A percentile compares a stretch with the other conserved stretches of the same genome.
Evolutionary conservation across 192 early-diverging fungal species (phyloP).

Genomic region (Diversispora epigaea): DNA sequence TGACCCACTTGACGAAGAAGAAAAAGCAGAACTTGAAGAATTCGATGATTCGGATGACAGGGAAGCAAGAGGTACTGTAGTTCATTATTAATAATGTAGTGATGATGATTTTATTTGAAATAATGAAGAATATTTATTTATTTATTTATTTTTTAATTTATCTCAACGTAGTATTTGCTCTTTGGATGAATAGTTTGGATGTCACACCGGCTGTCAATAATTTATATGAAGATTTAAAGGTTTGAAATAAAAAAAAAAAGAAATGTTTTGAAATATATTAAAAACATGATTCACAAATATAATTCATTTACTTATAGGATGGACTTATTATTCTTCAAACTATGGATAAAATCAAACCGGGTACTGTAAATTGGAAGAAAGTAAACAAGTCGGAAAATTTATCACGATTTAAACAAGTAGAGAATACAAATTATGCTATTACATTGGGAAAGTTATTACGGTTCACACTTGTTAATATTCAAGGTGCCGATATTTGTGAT

Average conservation of each 20-base stretch:
- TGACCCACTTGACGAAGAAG: conserved; percentile 85
- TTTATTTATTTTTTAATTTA: not conserved
- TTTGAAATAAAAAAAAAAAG: not conserved
- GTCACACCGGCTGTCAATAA: conserved; percentile 98
- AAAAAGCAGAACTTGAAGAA: conserved; percentile 87
- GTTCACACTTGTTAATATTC: conserved; percentile 94
- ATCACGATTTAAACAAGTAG: conserved; percentile 94
- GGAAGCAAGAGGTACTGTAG: conserved; percentile 68
- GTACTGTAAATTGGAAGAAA: conserved; percentile 89
- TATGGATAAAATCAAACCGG: conserved; percentile 90
- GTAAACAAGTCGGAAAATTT: conserved; percentile 77
- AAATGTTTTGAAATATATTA: not conserved
- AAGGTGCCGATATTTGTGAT: conserved; percentile 92
- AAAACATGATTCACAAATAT: conserved; percentile 22
- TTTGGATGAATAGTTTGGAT: conserved; percentile 97
- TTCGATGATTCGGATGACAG: conserved; percentile 81
- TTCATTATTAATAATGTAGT: too few species aligned
- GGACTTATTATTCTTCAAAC: conserved; percentile 92
- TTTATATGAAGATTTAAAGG: conserved; percentile 90
- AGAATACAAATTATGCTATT: conserved; percentile 95
- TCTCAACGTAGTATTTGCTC: conserved; percentile 72
- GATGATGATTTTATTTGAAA: not conserved
- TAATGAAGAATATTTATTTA: not conserved
- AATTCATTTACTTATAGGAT: conserved; percentile 50
- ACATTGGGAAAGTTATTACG: conserved; percentile 79